Conservation (phyloP, 2,329 filamentous ascomycete genomes). For the Colletotrichum plurivorum region DNA sequence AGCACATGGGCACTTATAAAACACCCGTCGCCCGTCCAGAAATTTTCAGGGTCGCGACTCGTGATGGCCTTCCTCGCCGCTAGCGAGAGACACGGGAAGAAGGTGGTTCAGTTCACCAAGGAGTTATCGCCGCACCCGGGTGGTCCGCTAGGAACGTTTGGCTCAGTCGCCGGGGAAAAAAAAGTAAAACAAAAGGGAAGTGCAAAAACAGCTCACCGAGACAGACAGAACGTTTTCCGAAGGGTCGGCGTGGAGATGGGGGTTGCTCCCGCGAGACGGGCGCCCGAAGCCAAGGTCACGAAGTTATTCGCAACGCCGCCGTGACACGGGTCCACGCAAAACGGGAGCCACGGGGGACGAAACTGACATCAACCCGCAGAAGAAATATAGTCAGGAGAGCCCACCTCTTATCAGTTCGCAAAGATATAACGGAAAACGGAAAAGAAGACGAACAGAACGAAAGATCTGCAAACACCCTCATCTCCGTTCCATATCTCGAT, state of each 20-base stretch:
- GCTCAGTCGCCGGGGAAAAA: no score
- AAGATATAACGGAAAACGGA: neutral
- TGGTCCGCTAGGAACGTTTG: neutral
- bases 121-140: constrained; percentile 2
- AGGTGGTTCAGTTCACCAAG: neutral
- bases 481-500: constrained; percentile 29
- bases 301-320: constrained; percentile 22
- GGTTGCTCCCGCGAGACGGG: neutral
- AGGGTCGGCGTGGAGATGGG: neutral
- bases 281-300: constrained; percentile 23
- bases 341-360: constrained; percentile 24
- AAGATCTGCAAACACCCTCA: neutral
- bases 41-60: neutral
- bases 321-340: constrained; percentile 19
- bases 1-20: neutral
- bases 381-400: constrained; percentile 21
- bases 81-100: constrained; percentile 4
- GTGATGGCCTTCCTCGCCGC: constrained; percentile 20
- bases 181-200: no score
- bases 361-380: constrained; percentile 36
- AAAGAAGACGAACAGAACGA: neutral
- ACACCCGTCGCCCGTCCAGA: no score
- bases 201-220: no score
- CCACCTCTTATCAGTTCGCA: neutral
- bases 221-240: neutral